Evolutionary conservation across 139 green algal species (phyloP).

Genomic region (Deuterostichococcus epilithicus): DNA sequence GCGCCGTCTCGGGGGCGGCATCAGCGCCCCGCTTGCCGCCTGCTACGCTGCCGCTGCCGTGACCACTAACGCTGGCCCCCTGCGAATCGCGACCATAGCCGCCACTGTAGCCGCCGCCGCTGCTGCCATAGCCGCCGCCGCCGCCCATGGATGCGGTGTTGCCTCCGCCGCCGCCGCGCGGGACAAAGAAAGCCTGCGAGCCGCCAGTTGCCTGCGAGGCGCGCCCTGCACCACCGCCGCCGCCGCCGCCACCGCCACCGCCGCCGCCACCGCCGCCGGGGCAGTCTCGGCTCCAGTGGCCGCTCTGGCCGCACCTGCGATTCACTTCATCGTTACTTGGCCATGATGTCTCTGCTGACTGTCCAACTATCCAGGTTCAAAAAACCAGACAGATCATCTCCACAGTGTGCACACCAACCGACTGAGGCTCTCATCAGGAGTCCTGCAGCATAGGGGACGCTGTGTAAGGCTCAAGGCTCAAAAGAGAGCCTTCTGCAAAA

Average conservation of each 20-base stretch:
- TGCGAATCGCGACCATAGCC: too few species aligned
- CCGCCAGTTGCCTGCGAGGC: background rate
- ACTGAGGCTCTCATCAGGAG: too few species aligned
- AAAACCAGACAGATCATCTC: too few species aligned
- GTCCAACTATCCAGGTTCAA: too few species aligned
- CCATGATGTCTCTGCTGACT: too few species aligned
- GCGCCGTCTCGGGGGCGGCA: background rate
- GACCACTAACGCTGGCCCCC: too few species aligned
- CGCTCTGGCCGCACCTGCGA: conserved; percentile 19
- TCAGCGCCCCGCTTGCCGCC: background rate
- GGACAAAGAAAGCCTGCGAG: background rate
- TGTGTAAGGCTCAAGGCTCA: too few species aligned
- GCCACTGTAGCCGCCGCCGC: background rate
- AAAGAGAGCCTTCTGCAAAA: too few species aligned
- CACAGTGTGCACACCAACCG: too few species aligned
- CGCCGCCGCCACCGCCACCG: background rate
- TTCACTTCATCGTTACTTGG: background rate
- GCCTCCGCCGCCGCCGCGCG: background rate
- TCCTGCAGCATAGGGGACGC: too few species aligned
- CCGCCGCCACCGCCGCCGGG: conserved; percentile 9
- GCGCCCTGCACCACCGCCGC: background rate
- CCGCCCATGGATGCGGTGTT: background rate
- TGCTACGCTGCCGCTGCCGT: background rate
- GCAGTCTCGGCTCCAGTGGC: conserved; percentile 32
- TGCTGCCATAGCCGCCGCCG: too few species aligned